Evolutionary conservation across 2,329 filamentous ascomycete genomes (phyloP).

Genomic region (Metarhizium anisopliae): DNA sequence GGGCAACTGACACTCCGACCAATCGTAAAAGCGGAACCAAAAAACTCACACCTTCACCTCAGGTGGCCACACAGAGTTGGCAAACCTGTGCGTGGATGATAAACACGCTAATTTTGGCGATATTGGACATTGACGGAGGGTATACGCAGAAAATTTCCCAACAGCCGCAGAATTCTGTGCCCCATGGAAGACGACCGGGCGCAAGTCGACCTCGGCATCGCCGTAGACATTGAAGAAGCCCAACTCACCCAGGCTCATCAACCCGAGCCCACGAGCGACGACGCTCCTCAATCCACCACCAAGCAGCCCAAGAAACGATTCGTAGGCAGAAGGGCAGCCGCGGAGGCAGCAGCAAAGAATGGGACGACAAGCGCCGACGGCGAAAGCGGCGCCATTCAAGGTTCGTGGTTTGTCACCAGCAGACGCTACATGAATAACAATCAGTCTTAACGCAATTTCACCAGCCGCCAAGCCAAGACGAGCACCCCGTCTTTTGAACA

Average conservation of each 20-base stretch:
- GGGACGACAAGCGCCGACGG: slow-evolving; percentile 15
- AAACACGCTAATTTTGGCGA: too few relatives aligned
- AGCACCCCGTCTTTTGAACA: slow-evolving; percentile 74
- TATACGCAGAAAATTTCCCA: too few relatives aligned
- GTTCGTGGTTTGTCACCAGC: slow-evolving; percentile 31
- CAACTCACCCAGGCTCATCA: slow-evolving; percentile 24
- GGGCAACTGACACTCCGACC: too few relatives aligned
- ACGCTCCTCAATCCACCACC: slow-evolving; percentile 15
- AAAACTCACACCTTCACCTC: slow-evolving; percentile 1
- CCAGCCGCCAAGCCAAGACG: slow-evolving; percentile 63
- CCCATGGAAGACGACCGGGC: slow-evolving; percentile 70
- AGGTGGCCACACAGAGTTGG: not conserved
- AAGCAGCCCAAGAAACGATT: slow-evolving; percentile 88
- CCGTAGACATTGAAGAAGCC: slow-evolving; percentile 52
- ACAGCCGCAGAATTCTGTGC: not conserved
- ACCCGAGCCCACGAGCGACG: slow-evolving; percentile 3
- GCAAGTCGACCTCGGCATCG: slow-evolving; percentile 60
- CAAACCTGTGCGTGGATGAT: not conserved
- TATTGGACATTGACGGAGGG: too few relatives aligned
- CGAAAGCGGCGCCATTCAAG: slow-evolving; percentile 30
- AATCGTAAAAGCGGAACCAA: not conserved
- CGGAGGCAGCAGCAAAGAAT: slow-evolving; percentile 46
- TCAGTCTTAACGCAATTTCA: not conserved
- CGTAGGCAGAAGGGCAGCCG: slow-evolving; percentile 70
- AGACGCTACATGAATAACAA: not conserved